Evolutionary conservation across 768 basidiomycete species (phyloP).

Genomic region (Epithele typhae): DNA sequence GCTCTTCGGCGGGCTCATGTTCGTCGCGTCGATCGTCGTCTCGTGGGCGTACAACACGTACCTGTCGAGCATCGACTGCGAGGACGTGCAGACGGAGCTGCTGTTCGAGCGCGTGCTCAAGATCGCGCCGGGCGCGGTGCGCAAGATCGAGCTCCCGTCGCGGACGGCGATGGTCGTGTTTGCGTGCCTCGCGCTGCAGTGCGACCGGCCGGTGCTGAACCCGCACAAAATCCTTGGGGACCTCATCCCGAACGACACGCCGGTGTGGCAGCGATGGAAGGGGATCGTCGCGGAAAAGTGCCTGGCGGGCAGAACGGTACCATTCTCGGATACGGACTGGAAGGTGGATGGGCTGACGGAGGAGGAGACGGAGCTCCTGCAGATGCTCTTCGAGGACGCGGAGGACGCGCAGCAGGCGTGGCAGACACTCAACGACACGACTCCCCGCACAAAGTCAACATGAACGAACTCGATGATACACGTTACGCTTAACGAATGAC

Average conservation of each 20-base stretch:
- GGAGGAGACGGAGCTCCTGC: not conserved
- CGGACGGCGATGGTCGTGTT: conserved; percentile 11
- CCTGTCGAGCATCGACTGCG: conserved; percentile 14
- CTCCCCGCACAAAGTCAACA: too few relatives aligned
- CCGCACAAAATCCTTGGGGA: conserved; percentile 8
- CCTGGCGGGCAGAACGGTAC: not conserved
- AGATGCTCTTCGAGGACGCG: conserved; percentile 5
- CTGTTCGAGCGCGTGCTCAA: conserved; percentile 2
- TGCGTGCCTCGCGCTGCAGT: conserved; percentile 3
- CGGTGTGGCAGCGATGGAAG: conserved; percentile 11
- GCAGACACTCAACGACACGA: not conserved
- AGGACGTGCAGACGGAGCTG: conserved; percentile 11
- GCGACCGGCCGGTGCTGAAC: not conserved
- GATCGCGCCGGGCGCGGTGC: not conserved
- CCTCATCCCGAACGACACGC: conserved; percentile 11
- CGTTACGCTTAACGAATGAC: too few relatives aligned
- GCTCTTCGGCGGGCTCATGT: conserved; percentile 14
- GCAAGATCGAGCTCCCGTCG: conserved; percentile 3
- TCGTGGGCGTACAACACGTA: conserved; percentile 16
- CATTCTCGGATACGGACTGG: conserved; percentile 2
- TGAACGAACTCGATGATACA: too few relatives aligned
- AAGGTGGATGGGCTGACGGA: not conserved
- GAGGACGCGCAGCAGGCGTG: conserved; percentile 6
- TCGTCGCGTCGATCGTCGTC: conserved; percentile 12
- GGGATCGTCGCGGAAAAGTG: not conserved